These are phyloP conservation scores for Penicillium sp. DNA, from an alignment of 2,329 filamentous ascomycete genomes.

Conservation along the genomic window DNA sequence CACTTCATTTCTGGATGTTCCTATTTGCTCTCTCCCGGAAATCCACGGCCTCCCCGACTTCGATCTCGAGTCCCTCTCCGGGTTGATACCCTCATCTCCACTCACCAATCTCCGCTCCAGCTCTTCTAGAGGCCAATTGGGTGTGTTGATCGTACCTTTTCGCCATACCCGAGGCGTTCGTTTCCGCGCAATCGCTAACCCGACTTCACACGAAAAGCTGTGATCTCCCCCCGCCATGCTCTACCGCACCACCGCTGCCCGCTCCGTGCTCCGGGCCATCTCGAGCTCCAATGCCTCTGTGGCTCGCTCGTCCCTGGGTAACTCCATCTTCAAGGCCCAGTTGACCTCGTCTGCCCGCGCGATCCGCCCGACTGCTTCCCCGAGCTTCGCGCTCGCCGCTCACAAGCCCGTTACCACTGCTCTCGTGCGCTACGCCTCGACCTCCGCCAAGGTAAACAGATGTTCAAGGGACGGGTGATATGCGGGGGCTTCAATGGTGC, in stretches of 20 bases:
- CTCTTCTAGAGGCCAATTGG: conserved; percentile 35
- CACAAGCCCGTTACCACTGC: conserved; percentile 49
- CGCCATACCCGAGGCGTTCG: conserved; percentile 33
- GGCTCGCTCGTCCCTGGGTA: conserved; percentile 41
- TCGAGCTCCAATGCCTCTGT: conserved; percentile 45
- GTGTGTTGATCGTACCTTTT: conserved; percentile 19
- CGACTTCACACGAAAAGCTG: conserved; percentile 31
- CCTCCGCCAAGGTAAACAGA: conserved; percentile 48
- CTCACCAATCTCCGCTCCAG: conserved; percentile 22
- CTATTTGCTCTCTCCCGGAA: conserved; percentile 31
- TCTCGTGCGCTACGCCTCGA: conserved; percentile 50
- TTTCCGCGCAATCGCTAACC: conserved; percentile 30
- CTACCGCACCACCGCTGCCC: conserved; percentile 45
- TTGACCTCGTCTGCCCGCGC: conserved; percentile 44
- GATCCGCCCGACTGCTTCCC: conserved; percentile 35
- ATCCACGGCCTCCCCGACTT: conserved; percentile 37
- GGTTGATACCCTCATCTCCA: conserved; percentile 34
- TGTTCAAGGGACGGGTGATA: background rate
- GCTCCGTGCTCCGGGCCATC: conserved; percentile 46
- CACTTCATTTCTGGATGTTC: conserved; percentile 35
- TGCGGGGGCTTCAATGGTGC: conserved; percentile 46
- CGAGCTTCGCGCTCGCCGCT: conserved; percentile 44
- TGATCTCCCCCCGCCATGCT: conserved; percentile 43
- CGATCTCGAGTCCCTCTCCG: conserved; percentile 29
- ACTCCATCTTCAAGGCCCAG: conserved; percentile 45